Conservation (phyloP, 169 alveolate genomes). For the Plasmodium inui region DNA sequence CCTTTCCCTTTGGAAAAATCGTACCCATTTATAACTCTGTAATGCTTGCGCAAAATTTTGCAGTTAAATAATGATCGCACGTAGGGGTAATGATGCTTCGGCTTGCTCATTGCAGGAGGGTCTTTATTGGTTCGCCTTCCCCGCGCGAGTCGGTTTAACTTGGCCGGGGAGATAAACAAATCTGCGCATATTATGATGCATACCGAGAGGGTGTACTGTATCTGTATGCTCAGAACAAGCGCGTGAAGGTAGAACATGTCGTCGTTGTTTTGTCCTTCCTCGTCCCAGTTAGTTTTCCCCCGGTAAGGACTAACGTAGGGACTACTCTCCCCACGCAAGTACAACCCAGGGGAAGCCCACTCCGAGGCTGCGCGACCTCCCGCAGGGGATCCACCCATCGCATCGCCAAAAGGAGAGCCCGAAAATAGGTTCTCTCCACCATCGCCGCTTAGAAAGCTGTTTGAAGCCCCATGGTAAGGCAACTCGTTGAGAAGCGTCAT, state of each 20-base stretch:
- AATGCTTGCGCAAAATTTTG: slow-evolving; percentile 50
- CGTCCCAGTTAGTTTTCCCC: not conserved
- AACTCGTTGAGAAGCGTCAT: not conserved
- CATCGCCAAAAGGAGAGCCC: not conserved
- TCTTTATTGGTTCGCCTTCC: slow-evolving; percentile 14
- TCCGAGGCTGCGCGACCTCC: not conserved
- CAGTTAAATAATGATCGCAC: slow-evolving; percentile 26
- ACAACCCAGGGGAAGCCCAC: not conserved
- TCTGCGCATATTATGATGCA: slow-evolving; percentile 61
- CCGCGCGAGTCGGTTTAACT: slow-evolving; percentile 24
- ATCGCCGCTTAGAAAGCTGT: not conserved
- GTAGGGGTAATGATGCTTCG: not conserved
- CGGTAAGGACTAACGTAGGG: not conserved
- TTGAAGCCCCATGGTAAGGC: not conserved
- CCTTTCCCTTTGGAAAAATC: not conserved
- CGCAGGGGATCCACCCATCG: not conserved
- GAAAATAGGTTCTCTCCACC: not conserved
- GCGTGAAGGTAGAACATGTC: slow-evolving; percentile 69
- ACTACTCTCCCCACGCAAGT: not conserved
- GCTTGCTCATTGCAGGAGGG: not conserved
- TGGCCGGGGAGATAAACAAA: slow-evolving; percentile 29
- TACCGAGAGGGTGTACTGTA: slow-evolving; percentile 60
- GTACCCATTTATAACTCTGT: slow-evolving; percentile 30
- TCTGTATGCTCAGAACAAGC: slow-evolving; percentile 62
- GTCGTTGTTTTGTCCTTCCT: slow-evolving; percentile 9